phyloP scores from a whole-genome alignment of 306 rosid genomes.

The Prunus kanzakura region DNA sequence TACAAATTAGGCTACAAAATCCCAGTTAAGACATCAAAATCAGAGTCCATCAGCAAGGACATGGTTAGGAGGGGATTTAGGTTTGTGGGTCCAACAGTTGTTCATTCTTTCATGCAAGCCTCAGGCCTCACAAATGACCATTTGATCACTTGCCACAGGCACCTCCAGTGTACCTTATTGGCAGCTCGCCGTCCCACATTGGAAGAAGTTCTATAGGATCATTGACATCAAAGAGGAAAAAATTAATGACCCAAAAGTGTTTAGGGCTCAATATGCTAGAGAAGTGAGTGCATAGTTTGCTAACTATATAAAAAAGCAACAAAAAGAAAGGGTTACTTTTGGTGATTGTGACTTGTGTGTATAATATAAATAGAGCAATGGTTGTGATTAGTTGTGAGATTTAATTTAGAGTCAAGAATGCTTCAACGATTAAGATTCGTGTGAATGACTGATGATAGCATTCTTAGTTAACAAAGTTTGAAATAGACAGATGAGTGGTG shows the following conservation, averaged over 20 bases:
- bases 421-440: neutral
- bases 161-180: conserved; percentile 65
- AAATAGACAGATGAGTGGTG: conserved; percentile 17
- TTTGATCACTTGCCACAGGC: conserved; percentile 78
- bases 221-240: conserved; percentile 10
- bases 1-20: conserved; percentile 85
- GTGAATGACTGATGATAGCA: neutral
- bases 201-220: conserved; percentile 31
- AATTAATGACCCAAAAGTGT: conserved; percentile 27
- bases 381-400: conserved; percentile 1
- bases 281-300: conserved; percentile 45
- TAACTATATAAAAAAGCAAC: conserved; percentile 32
- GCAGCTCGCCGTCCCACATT: conserved; percentile 26
- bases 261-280: conserved; percentile 18
- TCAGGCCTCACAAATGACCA: conserved; percentile 94
- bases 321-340: conserved; percentile 6
- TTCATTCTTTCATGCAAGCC: conserved; percentile 95
- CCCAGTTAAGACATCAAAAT: conserved; percentile 96
- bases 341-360: conserved; percentile 32
- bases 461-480: conserved; percentile 18
- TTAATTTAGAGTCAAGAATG: neutral
- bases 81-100: conserved; percentile 93
- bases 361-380: neutral
- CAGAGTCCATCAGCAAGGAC: conserved; percentile 93
- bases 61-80: conserved; percentile 89